Evolutionary conservation across 768 basidiomycete species (phyloP).

Genomic region (Mycena venus): DNA sequence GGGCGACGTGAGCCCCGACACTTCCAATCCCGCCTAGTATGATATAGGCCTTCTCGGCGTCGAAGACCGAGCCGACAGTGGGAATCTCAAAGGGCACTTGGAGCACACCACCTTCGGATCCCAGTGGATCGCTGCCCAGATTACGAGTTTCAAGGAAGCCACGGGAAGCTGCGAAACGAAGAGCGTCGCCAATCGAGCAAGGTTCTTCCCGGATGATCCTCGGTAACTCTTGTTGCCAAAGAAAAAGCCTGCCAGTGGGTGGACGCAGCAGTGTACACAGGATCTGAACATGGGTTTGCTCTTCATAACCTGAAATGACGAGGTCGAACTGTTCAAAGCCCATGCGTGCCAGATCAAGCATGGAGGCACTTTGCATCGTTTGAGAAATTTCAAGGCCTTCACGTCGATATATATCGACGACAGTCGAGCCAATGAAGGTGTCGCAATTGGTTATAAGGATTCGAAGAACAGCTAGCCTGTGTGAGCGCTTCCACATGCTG

Average conservation of each 20-base stretch:
- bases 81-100: too few species aligned
- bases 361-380: not conserved
- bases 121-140: too few species aligned
- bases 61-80: not conserved
- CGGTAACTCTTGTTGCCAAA: not conserved
- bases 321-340: not conserved
- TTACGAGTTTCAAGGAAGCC: not conserved
- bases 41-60: not conserved
- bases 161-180: not conserved
- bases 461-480: not conserved
- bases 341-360: not conserved
- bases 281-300: not conserved
- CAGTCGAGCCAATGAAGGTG: not conserved
- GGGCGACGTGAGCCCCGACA: not conserved
- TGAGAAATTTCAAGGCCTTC: not conserved
- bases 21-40: not conserved
- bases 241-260: not conserved
- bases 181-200: not conserved
- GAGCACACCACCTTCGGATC: too few species aligned
- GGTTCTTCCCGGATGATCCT: not conserved
- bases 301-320: not conserved
- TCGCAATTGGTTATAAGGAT: not conserved
- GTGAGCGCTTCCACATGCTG: not conserved
- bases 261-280: not conserved
- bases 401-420: not conserved